Conservation (phyloP, 805 yeast genomes). For the Starmerella riodocensis region DNA sequence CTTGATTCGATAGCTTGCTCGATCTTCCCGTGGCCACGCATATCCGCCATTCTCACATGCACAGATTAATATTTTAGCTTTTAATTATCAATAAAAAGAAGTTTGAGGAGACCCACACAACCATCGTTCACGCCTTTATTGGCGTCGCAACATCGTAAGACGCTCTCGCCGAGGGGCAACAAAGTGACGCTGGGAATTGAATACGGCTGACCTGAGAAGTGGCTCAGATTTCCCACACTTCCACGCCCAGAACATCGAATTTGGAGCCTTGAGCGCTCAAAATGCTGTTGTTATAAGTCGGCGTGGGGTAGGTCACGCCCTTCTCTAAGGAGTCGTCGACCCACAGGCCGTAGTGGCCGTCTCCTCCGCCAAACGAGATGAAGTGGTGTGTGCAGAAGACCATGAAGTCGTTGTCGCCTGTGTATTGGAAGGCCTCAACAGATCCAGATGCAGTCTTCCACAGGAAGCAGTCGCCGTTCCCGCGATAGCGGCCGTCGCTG, state of each 20-base stretch:
- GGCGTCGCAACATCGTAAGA: too few species aligned
- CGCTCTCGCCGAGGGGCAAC: too few species aligned
- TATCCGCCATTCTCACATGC: too few species aligned
- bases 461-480: conserved; percentile 89
- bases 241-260: conserved; percentile 65
- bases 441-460: conserved; percentile 56
- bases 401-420: conserved; percentile 76
- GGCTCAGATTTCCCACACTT: conserved; percentile 58
- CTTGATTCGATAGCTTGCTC: too few species aligned
- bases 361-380: conserved; percentile 80
- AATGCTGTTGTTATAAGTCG: conserved; percentile 83
- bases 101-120: too few species aligned
- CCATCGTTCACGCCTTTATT: too few species aligned
- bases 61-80: too few species aligned
- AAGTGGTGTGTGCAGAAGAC: conserved; percentile 68
- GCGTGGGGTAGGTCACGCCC: conserved; percentile 69
- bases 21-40: too few species aligned
- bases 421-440: conserved; percentile 71
- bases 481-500: conserved; percentile 59
- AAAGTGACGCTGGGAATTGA: too few species aligned
- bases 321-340: conserved; percentile 56
- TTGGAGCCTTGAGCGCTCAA: conserved; percentile 46
- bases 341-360: conserved; percentile 88
- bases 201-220: too few species aligned
- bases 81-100: too few species aligned